These are phyloP conservation scores for Cadophora luteo-olivacea DNA, from an alignment of 2,329 filamentous ascomycete genomes.

Conservation along the genomic window DNA sequence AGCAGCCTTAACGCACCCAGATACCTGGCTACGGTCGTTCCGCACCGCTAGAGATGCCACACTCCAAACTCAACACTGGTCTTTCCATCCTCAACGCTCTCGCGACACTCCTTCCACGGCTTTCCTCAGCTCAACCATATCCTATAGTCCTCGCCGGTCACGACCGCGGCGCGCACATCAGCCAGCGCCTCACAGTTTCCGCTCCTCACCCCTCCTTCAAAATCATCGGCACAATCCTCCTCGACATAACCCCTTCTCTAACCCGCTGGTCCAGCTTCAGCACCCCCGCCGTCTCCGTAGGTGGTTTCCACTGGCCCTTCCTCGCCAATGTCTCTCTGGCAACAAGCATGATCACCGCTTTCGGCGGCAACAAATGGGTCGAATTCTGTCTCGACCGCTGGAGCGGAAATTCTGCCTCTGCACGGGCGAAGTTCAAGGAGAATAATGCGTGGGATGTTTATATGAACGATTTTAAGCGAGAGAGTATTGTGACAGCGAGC, in stretches of 20 bases:
- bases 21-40: slow-evolving; percentile 55
- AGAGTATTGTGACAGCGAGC: slow-evolving; percentile 50
- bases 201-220: slow-evolving; percentile 43
- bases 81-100: slow-evolving; percentile 51
- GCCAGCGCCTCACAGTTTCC: slow-evolving; percentile 55
- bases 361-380: slow-evolving; percentile 50
- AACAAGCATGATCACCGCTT: slow-evolving; percentile 50
- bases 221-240: slow-evolving; percentile 49
- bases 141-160: slow-evolving; percentile 54
- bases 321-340: slow-evolving; percentile 54
- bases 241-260: slow-evolving; percentile 57
- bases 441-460: slow-evolving; percentile 53
- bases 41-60: slow-evolving; percentile 43
- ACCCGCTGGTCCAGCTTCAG: slow-evolving; percentile 53
- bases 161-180: slow-evolving; percentile 56
- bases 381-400: slow-evolving; percentile 45
- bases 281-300: slow-evolving; percentile 45
- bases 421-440: slow-evolving; percentile 34
- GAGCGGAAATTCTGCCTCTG: slow-evolving; percentile 36
- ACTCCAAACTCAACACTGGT: slow-evolving; percentile 51
- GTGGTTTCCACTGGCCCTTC: slow-evolving; percentile 56
- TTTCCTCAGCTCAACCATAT: slow-evolving; percentile 22
- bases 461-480: slow-evolving; percentile 49
- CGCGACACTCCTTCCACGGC: slow-evolving; percentile 40
- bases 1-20: slow-evolving; percentile 24